Base-by-base conservation (phyloP, 106 monocot species). In the Allium cepa region DNA sequence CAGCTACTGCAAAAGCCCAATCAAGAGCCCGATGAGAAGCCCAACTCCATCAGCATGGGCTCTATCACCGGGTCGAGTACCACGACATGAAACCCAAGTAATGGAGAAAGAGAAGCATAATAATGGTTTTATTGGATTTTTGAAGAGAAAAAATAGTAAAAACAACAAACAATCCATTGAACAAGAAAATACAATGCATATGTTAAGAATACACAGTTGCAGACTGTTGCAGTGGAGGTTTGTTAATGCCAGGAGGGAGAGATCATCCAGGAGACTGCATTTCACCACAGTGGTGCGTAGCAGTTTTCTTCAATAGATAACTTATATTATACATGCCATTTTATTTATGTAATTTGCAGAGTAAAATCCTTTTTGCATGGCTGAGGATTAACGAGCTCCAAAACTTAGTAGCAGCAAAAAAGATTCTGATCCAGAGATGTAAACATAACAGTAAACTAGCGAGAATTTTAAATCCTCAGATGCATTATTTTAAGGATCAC, bases 151-250 rank as follows among this genome's bases (percentile, higher is more conserved):
- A 14, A 22, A 22, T 1, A 22, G 22, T 1, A 22, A 22, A 22
- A 22, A 22, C 22, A 22, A 1, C 22, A 62, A 36, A 46, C 14
- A 60, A 51, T 60, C 58, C 62, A 66, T 66, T 46, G 59, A 12
- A 73, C 57, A 65, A 64, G 81, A 79, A 63, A 85, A 82, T 72
- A 76, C 51, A 46, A 70, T 49, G 66, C 90, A 90, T 65, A 72
- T 15, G 70, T 53, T 78, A 11, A 49, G 80, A 60, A 57, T 90
- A 50, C 16, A 73, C 59, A n/a, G 53, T 11, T 66, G 53, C 47
- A 77, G 80, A 62, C 28, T 85, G 63, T 7, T 80, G 72, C 89
- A 90, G 71, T 90, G 89, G 89, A 75, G 89, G 62, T 85, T 90
- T 72, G 79, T 75, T 26, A 90, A 90, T 63, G 89, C 89, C 11